A percentile compares a stretch with the other conserved stretches of the same genome.
These are phyloP conservation scores for Lasiodiplodia sp. DNA, from an alignment of 2,329 filamentous ascomycete genomes.

Conservation along the genomic window DNA sequence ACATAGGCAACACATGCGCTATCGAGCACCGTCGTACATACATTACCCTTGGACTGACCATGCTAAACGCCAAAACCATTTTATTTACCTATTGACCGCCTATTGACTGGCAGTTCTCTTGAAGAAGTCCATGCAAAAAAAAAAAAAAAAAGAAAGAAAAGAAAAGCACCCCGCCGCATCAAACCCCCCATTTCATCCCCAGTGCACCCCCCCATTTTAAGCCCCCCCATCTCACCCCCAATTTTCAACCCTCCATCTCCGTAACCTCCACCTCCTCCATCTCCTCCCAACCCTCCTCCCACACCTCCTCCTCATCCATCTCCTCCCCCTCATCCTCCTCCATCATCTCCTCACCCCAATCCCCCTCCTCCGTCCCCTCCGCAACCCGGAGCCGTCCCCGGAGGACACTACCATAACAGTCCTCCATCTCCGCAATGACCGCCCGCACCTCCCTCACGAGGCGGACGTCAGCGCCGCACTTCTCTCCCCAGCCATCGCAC, in stretches of 20 bases:
- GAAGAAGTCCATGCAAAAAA: too few relatives aligned
- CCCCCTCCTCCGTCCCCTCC: neutral
- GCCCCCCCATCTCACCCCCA: too few relatives aligned
- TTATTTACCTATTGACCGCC: too few relatives aligned
- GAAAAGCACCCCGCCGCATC: neutral
- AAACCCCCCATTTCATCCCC: neutral
- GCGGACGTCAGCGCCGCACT: neutral
- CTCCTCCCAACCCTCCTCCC: neutral
- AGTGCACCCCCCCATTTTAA: neutral
- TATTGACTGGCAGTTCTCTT: too few relatives aligned
- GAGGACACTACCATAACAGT: neutral
- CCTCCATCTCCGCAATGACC: neutral
- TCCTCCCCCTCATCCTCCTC: neutral
- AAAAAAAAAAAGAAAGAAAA: too few relatives aligned
- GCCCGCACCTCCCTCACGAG: neutral
- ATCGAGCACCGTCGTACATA: too few relatives aligned
- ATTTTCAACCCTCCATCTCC: neutral
- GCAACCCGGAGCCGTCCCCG: neutral
- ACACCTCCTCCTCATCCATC: too few relatives aligned
- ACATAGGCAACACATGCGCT: too few relatives aligned
- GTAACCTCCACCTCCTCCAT: neutral
- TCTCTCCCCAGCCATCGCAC: neutral
- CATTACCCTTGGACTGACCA: too few relatives aligned
- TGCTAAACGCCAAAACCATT: too few relatives aligned
- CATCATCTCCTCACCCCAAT: neutral